Evolutionary conservation across 2,329 filamentous ascomycete species (phyloP), one percentile per base, ranked within the genome.

Genomic region (Blastomyces parvus): DNA sequence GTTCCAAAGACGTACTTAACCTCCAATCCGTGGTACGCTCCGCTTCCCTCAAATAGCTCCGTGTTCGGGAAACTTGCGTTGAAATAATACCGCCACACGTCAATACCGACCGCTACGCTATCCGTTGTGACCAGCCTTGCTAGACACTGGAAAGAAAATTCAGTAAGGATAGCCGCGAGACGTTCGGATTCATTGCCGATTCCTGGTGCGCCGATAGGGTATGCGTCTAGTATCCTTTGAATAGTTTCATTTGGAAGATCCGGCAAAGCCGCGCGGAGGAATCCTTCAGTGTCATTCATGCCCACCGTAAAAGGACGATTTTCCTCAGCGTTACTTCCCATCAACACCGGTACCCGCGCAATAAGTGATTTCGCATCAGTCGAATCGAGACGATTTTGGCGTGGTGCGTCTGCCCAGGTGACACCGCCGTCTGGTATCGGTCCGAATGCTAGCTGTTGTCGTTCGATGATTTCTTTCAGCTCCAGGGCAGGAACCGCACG

Each of bases 371-470:
- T 36, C 2, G 62, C 36, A 13, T 56, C 14, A 3, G 50, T 61
- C 17, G 53, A 66, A n/a, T n/a, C 64, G 59, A 58, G 44, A 17
- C 22, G 68, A 64, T 50, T 69, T 66, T 50, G 65, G 59, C 36
- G 70, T 63, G 65, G 65, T 62, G 25, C 68, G 67, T 76, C 74
- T 17, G 75, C 75, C 67, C 69, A 71, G 22, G 71, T 83, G 38
- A 80, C 83, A 66, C 68, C 53, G 64, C 48, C 53, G 19, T 62
- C 61, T 14, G 33, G 13, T 8, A 64, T 62, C 8, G 68, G 64
- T 7, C 61, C 61, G 52, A 69, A 70, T 7, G 55, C 11, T 6
- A 70, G 60, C 17, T 62, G 61, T 25, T 62, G 42, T 19, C 65
- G 64, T 48, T 67, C 66, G n/a, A 64, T 65, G 13, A 69, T 64